phyloP scores from a whole-genome alignment of 1,284 basidiomycete genomes.

The Pseudozyma pruni region DNA sequence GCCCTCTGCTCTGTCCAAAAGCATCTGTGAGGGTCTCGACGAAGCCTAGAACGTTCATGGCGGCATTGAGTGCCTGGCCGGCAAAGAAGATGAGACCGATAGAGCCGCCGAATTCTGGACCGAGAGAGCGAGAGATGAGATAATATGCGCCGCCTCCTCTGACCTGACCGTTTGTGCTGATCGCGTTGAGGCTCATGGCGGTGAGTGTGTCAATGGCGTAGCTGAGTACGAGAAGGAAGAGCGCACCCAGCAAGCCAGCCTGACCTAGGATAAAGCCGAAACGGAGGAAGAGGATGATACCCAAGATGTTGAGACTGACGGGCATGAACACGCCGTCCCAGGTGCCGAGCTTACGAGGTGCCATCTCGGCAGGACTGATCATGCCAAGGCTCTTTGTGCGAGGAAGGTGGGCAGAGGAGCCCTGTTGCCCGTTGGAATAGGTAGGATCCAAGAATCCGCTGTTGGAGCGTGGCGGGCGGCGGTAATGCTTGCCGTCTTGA shows the following conservation, averaged over 20 bases:
- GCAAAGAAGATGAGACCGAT: conserved; percentile 66
- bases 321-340: conserved; percentile 68
- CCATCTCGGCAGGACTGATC: conserved; percentile 52
- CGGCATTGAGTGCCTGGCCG: conserved; percentile 65
- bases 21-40: conserved; percentile 65
- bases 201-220: conserved; percentile 66
- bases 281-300: conserved; percentile 66
- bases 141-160: conserved; percentile 67
- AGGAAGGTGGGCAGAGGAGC: conserved; percentile 16
- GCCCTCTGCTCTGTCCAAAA: conserved; percentile 54
- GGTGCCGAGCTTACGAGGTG: conserved; percentile 64
- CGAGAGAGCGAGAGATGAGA: conserved; percentile 65
- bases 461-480: conserved; percentile 37
- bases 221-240: conserved; percentile 59
- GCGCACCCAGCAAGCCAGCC: conserved; percentile 61
- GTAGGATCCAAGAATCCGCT: conserved; percentile 34
- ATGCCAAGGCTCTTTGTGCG: conserved; percentile 52
- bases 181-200: conserved; percentile 65
- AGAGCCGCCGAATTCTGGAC: conserved; percentile 67
- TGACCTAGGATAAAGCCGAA: conserved; percentile 67
- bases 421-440: conserved; percentile 1
- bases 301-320: conserved; percentile 66
- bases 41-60: conserved; percentile 67
- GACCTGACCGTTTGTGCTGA: conserved; percentile 67
- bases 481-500: conserved; percentile 19